Base-by-base conservation (phyloP, 176 grass and related monocot genomes). In the Cenchrus purpureus region DNA sequence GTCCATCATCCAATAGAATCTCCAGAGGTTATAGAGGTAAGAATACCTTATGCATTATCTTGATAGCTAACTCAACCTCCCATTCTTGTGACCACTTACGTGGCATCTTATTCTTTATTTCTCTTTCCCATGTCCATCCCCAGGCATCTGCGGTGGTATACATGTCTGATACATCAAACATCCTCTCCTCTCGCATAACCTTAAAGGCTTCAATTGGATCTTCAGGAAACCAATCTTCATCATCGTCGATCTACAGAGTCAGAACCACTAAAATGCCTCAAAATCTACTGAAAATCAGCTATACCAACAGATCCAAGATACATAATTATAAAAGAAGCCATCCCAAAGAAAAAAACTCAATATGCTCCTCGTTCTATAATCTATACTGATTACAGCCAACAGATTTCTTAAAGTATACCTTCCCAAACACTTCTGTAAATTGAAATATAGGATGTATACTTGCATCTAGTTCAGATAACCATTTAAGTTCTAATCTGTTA, bases 41-140 rank as follows among this genome's bases (percentile, higher is more conserved):
- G 10, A 83, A 66, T 91, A 78, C 93, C 93, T 98, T 92, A 61
- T 95, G 88, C 89, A 94, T 91, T 79, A 98, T 95, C 81, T 94
- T 98, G 60, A 98, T 94, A 82, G 96, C 93, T 63, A 98, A 72
- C 49, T 95, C 96, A 87, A 94, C 93, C 87, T 98, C 96, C 93
- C 96, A 98, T 90, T 95, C 96, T 89, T 98, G 96, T 76, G 96
- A 95, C 96, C 96, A 98, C 68, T 83, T 98, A 25, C 57, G 83
- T 11, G 96, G 96, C 93, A 91, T 95, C 89, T 86, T 95, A 63
- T 90, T 94, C 74, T 95, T 95, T 65, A 89, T 77, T 32, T 98
- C 93, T 73, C 53, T 95, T 86, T 98, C 96, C 96, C 96, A 98
- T 83, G 91, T 95, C 96, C 96, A 98, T 76, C 91, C 91, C 96